Evolutionary conservation across 2,329 filamentous ascomycete genomes (phyloP).

Genomic region (Calonectria henricotiae): DNA sequence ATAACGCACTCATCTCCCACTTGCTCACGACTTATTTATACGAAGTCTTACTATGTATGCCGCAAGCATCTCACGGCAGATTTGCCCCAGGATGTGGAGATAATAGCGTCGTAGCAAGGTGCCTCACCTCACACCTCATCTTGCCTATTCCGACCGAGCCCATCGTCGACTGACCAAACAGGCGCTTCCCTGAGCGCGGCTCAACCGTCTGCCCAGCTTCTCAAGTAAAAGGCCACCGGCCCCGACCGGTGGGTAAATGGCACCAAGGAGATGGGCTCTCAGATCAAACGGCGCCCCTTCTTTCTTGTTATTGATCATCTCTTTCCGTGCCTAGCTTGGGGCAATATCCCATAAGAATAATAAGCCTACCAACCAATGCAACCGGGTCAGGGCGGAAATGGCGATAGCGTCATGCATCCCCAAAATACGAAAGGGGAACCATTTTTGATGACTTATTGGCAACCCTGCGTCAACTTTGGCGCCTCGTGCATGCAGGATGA

Average conservation of each 20-base stretch:
- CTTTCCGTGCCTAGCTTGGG: constrained; percentile 21
- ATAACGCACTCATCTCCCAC: background rate
- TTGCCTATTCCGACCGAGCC: constrained; percentile 22
- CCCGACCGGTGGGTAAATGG: constrained; percentile 12
- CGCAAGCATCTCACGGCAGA: constrained; percentile 24
- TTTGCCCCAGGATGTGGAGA: constrained; percentile 33
- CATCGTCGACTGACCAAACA: background rate
- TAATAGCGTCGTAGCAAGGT: constrained; percentile 27
- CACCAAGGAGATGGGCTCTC: background rate
- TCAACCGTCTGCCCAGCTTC: constrained; percentile 23
- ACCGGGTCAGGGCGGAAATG: constrained; percentile 40
- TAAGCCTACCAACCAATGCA: constrained; percentile 34
- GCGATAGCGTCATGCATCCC: constrained; percentile 49
- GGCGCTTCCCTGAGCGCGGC: constrained; percentile 18
- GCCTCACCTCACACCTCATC: constrained; percentile 8
- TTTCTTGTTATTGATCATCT: constrained; percentile 30
- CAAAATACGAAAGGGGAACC: constrained; percentile 36
- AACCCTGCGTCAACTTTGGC: constrained; percentile 41
- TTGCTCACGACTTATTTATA: background rate
- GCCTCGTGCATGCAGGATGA: constrained; percentile 32
- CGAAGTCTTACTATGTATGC: background rate
- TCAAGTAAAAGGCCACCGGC: constrained; percentile 1
- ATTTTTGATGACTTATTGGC: constrained; percentile 23
- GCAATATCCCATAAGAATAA: constrained; percentile 37
- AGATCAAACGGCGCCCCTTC: constrained; percentile 35